Evolutionary conservation across 495 filamentous ascomycete genomes (phyloP).

Genomic region (Trichoderma virens): DNA sequence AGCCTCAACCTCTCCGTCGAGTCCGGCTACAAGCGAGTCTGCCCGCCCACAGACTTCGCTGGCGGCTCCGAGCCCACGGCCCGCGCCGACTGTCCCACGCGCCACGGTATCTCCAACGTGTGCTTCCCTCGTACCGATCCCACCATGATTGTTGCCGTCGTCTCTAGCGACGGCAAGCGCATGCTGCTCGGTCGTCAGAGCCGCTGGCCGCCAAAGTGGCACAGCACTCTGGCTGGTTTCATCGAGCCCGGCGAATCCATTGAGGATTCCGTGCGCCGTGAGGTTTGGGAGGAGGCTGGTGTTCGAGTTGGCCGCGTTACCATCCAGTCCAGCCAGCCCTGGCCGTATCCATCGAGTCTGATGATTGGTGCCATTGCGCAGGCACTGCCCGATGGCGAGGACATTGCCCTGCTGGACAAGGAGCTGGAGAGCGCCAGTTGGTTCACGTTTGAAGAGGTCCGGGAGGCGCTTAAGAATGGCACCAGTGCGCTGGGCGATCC

Average conservation of each 20-base stretch:
- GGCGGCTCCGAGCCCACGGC: constrained; percentile 31
- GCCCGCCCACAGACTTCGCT: constrained; percentile 68
- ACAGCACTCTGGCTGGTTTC: constrained; percentile 86
- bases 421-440: constrained; percentile 88
- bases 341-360: constrained; percentile 60
- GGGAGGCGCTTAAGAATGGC: constrained; percentile 52
- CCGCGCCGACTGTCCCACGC: constrained; percentile 66
- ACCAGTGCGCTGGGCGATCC: constrained; percentile 58
- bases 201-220: constrained; percentile 78
- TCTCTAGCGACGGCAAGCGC: constrained; percentile 64
- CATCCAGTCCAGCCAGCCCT: constrained; percentile 85
- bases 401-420: constrained; percentile 76
- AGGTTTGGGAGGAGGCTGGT: constrained; percentile 94
- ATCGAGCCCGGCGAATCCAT: constrained; percentile 90
- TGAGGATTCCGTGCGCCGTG: constrained; percentile 88
- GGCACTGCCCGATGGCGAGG: constrained; percentile 70
- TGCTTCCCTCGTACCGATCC: constrained; percentile 92
- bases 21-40: constrained; percentile 83
- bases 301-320: constrained; percentile 79
- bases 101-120: constrained; percentile 70
- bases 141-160: constrained; percentile 88
- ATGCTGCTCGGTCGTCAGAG: constrained; percentile 80
- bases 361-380: constrained; percentile 96
- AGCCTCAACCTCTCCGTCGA: constrained; percentile 76
- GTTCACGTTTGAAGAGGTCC: constrained; percentile 65